Conservation (phyloP, 2,329 filamentous ascomycete species). For the Herpotrichia juniperi region DNA sequence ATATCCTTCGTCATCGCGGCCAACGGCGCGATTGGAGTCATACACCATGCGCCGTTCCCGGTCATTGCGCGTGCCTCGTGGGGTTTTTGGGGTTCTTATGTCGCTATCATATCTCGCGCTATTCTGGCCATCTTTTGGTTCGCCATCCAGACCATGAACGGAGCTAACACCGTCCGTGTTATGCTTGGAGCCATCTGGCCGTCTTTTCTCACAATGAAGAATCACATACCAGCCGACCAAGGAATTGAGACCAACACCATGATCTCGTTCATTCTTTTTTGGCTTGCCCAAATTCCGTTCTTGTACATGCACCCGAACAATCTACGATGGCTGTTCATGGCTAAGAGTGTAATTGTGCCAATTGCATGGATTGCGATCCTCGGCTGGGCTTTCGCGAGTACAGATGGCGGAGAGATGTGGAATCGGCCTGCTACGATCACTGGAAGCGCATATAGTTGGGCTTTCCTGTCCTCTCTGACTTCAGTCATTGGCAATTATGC, state of each 20-base stretch:
- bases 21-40: conserved; percentile 59
- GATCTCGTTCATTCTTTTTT: conserved; percentile 64
- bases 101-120: conserved; percentile 59
- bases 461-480: conserved; percentile 58
- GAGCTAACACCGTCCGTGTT: conserved; percentile 59
- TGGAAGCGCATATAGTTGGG: conserved; percentile 60
- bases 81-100: conserved; percentile 63
- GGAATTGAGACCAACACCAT: conserved; percentile 64
- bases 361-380: conserved; percentile 67
- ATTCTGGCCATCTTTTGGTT: conserved; percentile 68
- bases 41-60: conserved; percentile 61
- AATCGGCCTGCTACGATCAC: conserved; percentile 52
- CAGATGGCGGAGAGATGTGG: conserved; percentile 59
- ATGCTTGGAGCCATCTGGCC: conserved; percentile 65
- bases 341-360: conserved; percentile 56
- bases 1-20: conserved; percentile 65
- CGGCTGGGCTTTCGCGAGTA: conserved; percentile 65
- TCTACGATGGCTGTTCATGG: conserved; percentile 60
- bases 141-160: conserved; percentile 70
- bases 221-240: conserved; percentile 56
- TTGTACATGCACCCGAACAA: conserved; percentile 62
- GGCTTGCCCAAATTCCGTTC: conserved; percentile 60
- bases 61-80: conserved; percentile 62
- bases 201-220: conserved; percentile 59
- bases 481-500: conserved; percentile 59